Percentiles rank a stretch among this genome's conserved stretches.
Evolutionary conservation across 768 basidiomycete genomes (phyloP).

Genomic region (Pulveroboletus frians): DNA sequence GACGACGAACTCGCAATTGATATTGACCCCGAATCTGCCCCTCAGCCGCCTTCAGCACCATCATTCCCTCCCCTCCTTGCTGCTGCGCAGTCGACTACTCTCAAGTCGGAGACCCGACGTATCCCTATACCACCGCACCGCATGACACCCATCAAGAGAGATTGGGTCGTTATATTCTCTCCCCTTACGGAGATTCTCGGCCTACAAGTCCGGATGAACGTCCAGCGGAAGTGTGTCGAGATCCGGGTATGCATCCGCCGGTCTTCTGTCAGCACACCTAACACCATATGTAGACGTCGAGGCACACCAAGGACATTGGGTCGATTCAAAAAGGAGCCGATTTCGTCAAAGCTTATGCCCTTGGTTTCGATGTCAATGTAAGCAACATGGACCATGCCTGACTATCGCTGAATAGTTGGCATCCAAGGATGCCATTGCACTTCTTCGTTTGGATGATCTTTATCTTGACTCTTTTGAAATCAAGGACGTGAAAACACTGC

Average conservation of each 20-base stretch:
- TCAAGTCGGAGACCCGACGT: constrained; percentile 82
- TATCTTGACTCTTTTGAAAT: constrained; percentile 99
- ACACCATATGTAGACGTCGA: constrained; percentile 65
- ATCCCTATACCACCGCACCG: constrained; percentile 94
- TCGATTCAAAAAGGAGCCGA: constrained; percentile 96
- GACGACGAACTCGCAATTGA: constrained; percentile 67
- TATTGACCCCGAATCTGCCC: constrained; percentile 39
- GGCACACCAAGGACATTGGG: constrained; percentile 88
- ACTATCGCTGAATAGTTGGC: constrained; percentile 2
- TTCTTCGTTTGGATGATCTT: constrained; percentile 91
- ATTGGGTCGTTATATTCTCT: constrained; percentile 93
- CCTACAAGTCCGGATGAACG: constrained; percentile 96
- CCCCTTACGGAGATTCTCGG: constrained; percentile 93
- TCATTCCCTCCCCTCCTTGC: constrained; percentile 67
- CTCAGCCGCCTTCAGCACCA: constrained; percentile 50
- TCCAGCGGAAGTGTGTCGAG: constrained; percentile 83
- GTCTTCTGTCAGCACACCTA: neutral
- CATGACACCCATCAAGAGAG: constrained; percentile 94
- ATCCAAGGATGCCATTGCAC: constrained; percentile 84
- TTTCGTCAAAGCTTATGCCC: constrained; percentile 89
- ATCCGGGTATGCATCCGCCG: constrained; percentile 63
- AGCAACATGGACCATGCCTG: constrained; percentile 19
- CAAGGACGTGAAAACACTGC: constrained; percentile 97
- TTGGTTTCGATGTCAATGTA: constrained; percentile 95
- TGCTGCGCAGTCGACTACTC: constrained; percentile 42